phyloP scores from a whole-genome alignment of 1,284 basidiomycete genomes.

The Austropuccinia psidii region DNA sequence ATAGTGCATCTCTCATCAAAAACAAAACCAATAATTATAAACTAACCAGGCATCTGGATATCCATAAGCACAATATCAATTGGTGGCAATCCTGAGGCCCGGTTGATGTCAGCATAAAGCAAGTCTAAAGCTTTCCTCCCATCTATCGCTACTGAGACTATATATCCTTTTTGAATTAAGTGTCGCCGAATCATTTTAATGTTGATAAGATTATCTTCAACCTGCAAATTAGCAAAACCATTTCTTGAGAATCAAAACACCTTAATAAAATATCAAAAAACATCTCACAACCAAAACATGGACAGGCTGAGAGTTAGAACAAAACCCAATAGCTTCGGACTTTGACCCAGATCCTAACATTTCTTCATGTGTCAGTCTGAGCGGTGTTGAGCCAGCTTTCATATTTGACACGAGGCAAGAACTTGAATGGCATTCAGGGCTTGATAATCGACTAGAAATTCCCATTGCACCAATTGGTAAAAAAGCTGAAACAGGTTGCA shows the following conservation, averaged over 20 bases:
- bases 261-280: not conserved
- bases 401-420: not conserved
- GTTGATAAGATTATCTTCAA: slow-evolving; percentile 35
- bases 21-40: not conserved
- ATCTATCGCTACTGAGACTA: slow-evolving; percentile 29
- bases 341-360: too few relatives aligned
- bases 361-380: too few relatives aligned
- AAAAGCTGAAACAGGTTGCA: slow-evolving; percentile 18
- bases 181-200: slow-evolving; percentile 32
- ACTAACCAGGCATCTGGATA: slow-evolving; percentile 32
- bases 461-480: slow-evolving; percentile 12
- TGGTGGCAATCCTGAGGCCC: not conserved
- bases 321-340: too few relatives aligned
- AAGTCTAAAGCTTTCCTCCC: slow-evolving; percentile 21
- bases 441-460: slow-evolving; percentile 6
- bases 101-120: slow-evolving; percentile 17
- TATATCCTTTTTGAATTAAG: slow-evolving; percentile 21
- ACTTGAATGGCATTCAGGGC: slow-evolving; percentile 11
- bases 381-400: too few relatives aligned
- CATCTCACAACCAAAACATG: slow-evolving; percentile 23
- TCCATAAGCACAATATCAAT: slow-evolving; percentile 35
- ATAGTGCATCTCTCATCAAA: not conserved
- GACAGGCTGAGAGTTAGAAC: not conserved
- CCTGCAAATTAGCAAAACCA: not conserved
- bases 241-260: not conserved